Conservation (phyloP, 2,329 filamentous ascomycete genomes). For the Talaromyces marneffei region DNA sequence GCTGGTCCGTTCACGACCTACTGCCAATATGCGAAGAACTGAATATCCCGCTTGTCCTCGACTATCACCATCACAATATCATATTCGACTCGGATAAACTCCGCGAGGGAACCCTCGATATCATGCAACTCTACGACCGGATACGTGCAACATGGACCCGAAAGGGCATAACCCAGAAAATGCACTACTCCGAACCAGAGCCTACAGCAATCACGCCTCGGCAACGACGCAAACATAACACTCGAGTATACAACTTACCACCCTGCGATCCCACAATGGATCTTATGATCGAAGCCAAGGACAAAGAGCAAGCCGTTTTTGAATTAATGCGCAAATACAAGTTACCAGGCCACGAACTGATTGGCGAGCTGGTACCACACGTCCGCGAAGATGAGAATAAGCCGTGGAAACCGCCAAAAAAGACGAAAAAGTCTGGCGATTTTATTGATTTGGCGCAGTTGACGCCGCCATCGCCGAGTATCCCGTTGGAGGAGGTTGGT, state of each 20-base stretch:
- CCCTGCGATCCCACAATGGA: constrained; percentile 81
- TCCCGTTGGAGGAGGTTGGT: constrained; percentile 64
- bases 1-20: constrained; percentile 86
- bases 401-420: constrained; percentile 45
- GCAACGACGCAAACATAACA: constrained; percentile 77
- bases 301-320: constrained; percentile 95
- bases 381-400: constrained; percentile 70
- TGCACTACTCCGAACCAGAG: constrained; percentile 88
- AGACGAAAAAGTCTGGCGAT: constrained; percentile 40
- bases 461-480: constrained; percentile 39
- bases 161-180: constrained; percentile 85
- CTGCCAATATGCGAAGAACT: constrained; percentile 86
- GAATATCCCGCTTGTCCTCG: constrained; percentile 87
- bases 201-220: constrained; percentile 68
- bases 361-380: constrained; percentile 73
- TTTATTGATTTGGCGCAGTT: constrained; percentile 39
- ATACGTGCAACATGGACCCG: constrained; percentile 78
- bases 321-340: constrained; percentile 86
- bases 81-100: constrained; percentile 67
- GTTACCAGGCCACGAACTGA: constrained; percentile 68
- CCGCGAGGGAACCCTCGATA: constrained; percentile 78
- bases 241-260: constrained; percentile 71
- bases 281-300: constrained; percentile 98
- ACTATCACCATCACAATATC: constrained; percentile 95
- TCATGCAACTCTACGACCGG: constrained; percentile 65